Percentiles rank a stretch among this genome's conserved stretches.
phyloP scores from a whole-genome alignment of 2,329 filamentous ascomycete genomes.

The Drechslerella stenobrocha region DNA sequence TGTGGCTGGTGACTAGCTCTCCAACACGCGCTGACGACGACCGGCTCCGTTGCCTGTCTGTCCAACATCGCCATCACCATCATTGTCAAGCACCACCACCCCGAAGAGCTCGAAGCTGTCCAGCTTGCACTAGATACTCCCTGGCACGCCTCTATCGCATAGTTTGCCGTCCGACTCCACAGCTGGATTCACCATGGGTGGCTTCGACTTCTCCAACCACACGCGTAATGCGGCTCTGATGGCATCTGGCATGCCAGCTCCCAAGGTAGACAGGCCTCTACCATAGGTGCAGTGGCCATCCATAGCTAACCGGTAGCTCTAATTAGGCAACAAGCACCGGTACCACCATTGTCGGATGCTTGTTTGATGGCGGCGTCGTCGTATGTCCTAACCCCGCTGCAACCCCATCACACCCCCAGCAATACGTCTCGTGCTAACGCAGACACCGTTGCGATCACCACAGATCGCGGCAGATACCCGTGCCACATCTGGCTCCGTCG shows the following conservation, averaged over 20 bases:
- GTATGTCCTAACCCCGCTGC: slow-evolving; percentile 57
- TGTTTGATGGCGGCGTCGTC: slow-evolving; percentile 95
- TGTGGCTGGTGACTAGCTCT: slow-evolving; percentile 10
- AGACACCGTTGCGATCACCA: no score
- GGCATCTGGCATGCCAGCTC: slow-evolving; percentile 87
- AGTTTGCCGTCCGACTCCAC: slow-evolving; percentile 9
- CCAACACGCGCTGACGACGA: slow-evolving; percentile 48
- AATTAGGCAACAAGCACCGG: slow-evolving; percentile 82
- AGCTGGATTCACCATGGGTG: slow-evolving; percentile 68
- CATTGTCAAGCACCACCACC: background rate
- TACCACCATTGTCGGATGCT: slow-evolving; percentile 97
- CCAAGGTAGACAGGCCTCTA: slow-evolving; percentile 63
- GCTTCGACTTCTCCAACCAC: slow-evolving; percentile 99
- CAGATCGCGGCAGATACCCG: slow-evolving; percentile 97
- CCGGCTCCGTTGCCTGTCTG: slow-evolving; percentile 25
- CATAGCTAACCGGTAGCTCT: background rate
- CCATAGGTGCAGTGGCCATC: background rate
- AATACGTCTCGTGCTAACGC: no score
- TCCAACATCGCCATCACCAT: slow-evolving; percentile 13
- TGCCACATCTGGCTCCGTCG: slow-evolving; percentile 95
- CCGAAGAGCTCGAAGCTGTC: slow-evolving; percentile 5
- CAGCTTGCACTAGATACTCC: no score
- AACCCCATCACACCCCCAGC: slow-evolving; percentile 15
- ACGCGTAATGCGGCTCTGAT: slow-evolving; percentile 97
- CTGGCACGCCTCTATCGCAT: no score